Base-by-base conservation (phyloP, 2,329 filamentous ascomycete species). In the Chaetomium globosum region DNA sequence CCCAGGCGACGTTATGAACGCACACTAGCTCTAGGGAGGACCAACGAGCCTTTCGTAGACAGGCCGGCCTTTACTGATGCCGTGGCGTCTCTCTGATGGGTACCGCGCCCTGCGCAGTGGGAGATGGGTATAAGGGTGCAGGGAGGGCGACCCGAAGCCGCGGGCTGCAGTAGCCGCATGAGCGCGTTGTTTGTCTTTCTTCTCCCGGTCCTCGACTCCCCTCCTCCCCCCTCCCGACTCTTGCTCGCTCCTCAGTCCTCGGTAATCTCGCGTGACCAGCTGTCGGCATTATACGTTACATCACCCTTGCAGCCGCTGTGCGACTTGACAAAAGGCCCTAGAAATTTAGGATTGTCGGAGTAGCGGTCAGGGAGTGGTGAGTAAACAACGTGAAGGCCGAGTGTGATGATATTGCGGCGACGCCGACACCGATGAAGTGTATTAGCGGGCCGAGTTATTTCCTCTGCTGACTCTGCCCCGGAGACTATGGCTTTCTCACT, bases 351-450 rank as follows among this genome's bases (percentile, higher is more conserved):
- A 33, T 53, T 23, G 36, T 8, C 7, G n/a, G 49, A 64, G 33
- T 48, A 61, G 63, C 63, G 63, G 63, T 65, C 59, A 65, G 53
- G 30, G 23, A 21, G 19, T 13, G 4, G n/a, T 5, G 13, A 23
- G 23, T 1, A 48, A 26, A 19, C 33, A 21, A 8, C 13, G 28
- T 19, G 55, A 56, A 8, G 7, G 5, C 36, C n/a, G 28, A 16
- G 6, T 5, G 36, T 19, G 43, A 48, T 28, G 59, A 30, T 21
- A 43, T 19, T 9, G 49, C 51, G 31, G 13, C 23, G 23, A 23
- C 39, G 46, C 49, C 55, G 48, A 28, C 46, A 30, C 16, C 28
- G 33, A 23, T 9, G 21, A n/a, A 16, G 26, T 31, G 12, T 31
- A 9, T 16, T 16, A 10, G 60, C 60, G 60, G 60, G 39, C 53